Evolutionary conservation across 1,284 basidiomycete genomes (phyloP).

Genomic region (Cryptococcus maquisensis): DNA sequence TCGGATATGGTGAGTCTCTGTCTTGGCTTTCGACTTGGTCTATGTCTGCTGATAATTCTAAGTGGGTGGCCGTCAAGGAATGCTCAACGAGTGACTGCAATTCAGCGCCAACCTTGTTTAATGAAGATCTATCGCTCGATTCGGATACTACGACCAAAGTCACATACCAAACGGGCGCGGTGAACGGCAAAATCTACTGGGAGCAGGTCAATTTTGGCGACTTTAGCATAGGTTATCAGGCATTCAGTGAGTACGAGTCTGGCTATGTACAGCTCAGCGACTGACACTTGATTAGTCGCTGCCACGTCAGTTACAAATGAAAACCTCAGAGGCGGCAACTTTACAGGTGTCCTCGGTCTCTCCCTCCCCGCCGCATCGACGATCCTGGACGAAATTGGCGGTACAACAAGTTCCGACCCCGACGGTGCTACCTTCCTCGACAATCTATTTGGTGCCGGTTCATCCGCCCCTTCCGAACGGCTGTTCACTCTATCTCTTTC

Average conservation of each 20-base stretch:
- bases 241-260: slow-evolving; percentile 30
- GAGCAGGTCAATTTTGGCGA: slow-evolving; percentile 39
- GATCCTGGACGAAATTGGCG: slow-evolving; percentile 38
- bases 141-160: slow-evolving; percentile 29
- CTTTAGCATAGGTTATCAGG: slow-evolving; percentile 47
- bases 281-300: slow-evolving; percentile 19
- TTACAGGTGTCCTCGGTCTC: slow-evolving; percentile 43
- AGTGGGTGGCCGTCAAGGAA: slow-evolving; percentile 44
- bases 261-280: not conserved
- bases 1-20: slow-evolving; percentile 43
- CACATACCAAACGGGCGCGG: slow-evolving; percentile 35
- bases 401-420: slow-evolving; percentile 41
- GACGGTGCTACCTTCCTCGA: slow-evolving; percentile 49
- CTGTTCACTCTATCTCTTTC: slow-evolving; percentile 43
- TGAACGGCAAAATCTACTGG: slow-evolving; percentile 45
- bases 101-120: slow-evolving; percentile 28
- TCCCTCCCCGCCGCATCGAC: slow-evolving; percentile 44
- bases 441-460: slow-evolving; percentile 46
- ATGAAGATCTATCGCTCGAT: slow-evolving; percentile 33
- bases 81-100: slow-evolving; percentile 38
- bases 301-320: slow-evolving; percentile 36
- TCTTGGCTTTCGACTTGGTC: not conserved
- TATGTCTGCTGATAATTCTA: not conserved
- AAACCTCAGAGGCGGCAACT: slow-evolving; percentile 39
- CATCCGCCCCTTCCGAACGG: slow-evolving; percentile 38